Base-by-base conservation (phyloP, 2,329 filamentous ascomycete species). In the Aureobasidium sp. region DNA sequence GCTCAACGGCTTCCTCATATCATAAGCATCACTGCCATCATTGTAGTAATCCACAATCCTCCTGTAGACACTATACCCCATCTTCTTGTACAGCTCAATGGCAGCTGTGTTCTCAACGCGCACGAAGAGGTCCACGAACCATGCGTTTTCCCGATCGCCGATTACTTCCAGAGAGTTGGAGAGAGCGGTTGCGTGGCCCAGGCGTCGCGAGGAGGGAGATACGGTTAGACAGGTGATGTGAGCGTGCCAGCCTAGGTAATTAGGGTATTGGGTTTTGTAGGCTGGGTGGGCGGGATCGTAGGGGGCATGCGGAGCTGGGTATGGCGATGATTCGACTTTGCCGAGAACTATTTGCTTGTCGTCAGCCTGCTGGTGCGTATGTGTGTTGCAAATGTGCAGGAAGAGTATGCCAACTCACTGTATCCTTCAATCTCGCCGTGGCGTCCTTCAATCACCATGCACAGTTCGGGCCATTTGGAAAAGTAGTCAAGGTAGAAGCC, bases 181-280 rank as follows among this genome's bases (percentile, higher is more conserved):
- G 41, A 99, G 81, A 49, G 88, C 87, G 63, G 88, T 90, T 55
- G 93, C 94, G 68, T 97, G 89, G 16, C 94, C 93, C 16, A 94
- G 82, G 47, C 94, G 85, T 32, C 94, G 87, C 54, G 91, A 91
- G 62, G 88, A 85, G 0, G 94, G 94, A 0, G 93, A 88, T 25
- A 99, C 90, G 0, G 94, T 97, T 57, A 99, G 81, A 39, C 93
- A 94, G 5, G 94, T 99, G 72, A 99, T 96, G 76, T 99, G 94
- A 25, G 91, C 93, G 77, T 99, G 94, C 90, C 91, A 97, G n/a
- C 93, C 93, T n/a, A 96, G 87, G 77, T 95, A 96, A 77, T 97
- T 78, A 4, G 77, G 73, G 65, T 76, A 74, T 13, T 76, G 72
- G 66, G 74, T 77, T 13, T 71, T 75, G 61, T 73, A 74, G 59